Evolutionary conservation across 495 filamentous ascomycete genomes (phyloP), one percentile per base, ranked within the genome.

Genomic region (Saxophila tyrrhenica): DNA sequence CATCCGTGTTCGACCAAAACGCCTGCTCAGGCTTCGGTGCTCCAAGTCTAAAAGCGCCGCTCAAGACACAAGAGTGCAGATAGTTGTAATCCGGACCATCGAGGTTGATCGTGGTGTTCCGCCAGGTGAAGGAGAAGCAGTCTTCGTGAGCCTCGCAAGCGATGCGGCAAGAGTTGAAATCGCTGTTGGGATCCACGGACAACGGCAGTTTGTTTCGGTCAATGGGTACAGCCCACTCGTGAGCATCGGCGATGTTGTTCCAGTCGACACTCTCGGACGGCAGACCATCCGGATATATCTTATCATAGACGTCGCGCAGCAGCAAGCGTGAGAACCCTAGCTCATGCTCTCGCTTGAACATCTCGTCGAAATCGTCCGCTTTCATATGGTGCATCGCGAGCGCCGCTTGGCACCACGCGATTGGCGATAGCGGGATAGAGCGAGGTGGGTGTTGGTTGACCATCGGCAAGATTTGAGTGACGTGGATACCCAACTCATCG

Each of bases 391-490:
- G 57, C 38, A 64, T 17, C 2, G 47, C 48, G 10, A 64, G 20
- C 15, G 55, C 55, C 0, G 62, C 55, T 46, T 56, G 44, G 43
- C 62, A 64, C 62, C 62, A 64, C 16, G 32, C 25, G 17, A 2
- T 48, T 24, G 5, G 39, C 44, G 44, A 63, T 61, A 16, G 61
- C 48, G 16, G 16, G 52, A 47, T 20, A 48, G 35, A 16, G 50
- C 48, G 29, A 61, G 47, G 43, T 13, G n/a, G n/a, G 7, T 35
- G 7, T 13, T 13, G 29, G 29, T 13, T 13, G 7, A 35, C 5
- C 29, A 61, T 61, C 3, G 54, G 54, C 16, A 20, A 39, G 1
- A 48, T 35, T 3, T 54, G 47, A 1, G 39, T 42, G 15, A 60
- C 16, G 5, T 39, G 11, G 16, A 61, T 35, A 7, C 17, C 25